phyloP scores from a whole-genome alignment of 257 asterid species.

The Nicotiana noctiflora region DNA sequence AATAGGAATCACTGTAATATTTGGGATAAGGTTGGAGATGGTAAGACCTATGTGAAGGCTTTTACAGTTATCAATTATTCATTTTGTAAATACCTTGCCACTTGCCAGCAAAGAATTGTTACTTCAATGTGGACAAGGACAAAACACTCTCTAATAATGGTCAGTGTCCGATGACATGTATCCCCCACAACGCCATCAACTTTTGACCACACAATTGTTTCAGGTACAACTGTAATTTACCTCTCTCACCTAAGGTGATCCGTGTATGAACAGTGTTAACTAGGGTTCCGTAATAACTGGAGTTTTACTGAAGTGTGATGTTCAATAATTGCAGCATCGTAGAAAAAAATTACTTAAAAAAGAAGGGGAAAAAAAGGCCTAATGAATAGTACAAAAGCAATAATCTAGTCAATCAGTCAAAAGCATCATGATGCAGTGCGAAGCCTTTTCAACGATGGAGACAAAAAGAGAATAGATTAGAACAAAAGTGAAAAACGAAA shows the following conservation, averaged over 20 bases:
- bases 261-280: not conserved
- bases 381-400: not conserved
- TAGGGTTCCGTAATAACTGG: not conserved
- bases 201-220: not conserved
- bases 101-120: not conserved
- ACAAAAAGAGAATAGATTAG: conserved; percentile 5
- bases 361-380: not conserved
- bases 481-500: not conserved
- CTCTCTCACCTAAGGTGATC: not conserved
- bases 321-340: not conserved
- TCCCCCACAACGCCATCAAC: not conserved
- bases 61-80: not conserved
- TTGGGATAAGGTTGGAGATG: too few relatives aligned
- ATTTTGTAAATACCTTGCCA: not conserved
- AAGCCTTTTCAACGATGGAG: not conserved
- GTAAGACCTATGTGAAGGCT: not conserved
- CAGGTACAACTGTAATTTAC: not conserved
- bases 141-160: not conserved
- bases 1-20: too few relatives aligned
- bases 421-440: not conserved
- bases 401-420: conserved; percentile 1
- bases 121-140: conserved; percentile 3
- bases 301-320: not conserved
- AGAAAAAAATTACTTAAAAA: not conserved
- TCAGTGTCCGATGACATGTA: conserved; percentile 1